phyloP scores from a whole-genome alignment of 192 early-diverging fungal species.

The Phlyctochytrium bullatum region DNA sequence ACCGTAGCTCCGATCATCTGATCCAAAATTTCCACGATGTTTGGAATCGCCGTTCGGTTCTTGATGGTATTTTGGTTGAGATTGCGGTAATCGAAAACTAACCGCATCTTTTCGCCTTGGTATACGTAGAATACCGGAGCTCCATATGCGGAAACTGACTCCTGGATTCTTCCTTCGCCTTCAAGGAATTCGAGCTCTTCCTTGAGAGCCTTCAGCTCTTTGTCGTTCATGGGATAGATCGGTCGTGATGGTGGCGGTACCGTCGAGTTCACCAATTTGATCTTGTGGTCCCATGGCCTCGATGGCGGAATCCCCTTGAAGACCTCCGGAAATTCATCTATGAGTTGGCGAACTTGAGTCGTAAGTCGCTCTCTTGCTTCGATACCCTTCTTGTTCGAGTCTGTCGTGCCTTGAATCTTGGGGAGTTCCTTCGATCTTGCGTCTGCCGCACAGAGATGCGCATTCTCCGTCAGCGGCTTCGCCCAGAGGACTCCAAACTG shows the following conservation, averaged over 20 bases:
- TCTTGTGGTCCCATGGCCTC: conserved; percentile 1
- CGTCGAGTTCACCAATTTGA: background rate
- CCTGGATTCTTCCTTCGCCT: conserved; percentile 1
- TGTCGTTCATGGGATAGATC: conserved; percentile 12
- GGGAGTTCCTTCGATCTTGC: too few relatives aligned
- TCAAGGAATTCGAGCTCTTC: conserved; percentile 15
- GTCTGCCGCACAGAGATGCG: too few relatives aligned
- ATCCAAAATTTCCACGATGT: conserved; percentile 33
- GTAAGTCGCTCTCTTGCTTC: background rate
- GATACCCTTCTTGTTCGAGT: background rate
- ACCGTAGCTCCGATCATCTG: conserved; percentile 1
- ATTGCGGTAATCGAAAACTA: conserved; percentile 15
- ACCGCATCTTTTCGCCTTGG: conserved; percentile 16
- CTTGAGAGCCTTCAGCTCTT: conserved; percentile 11
- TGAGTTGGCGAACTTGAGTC: conserved; percentile 7
- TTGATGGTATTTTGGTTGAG: conserved; percentile 39
- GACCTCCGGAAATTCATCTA: conserved; percentile 11
- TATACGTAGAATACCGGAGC: conserved; percentile 21
- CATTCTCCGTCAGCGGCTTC: too few relatives aligned
- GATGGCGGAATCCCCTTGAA: conserved; percentile 20
- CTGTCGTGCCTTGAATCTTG: too few relatives aligned
- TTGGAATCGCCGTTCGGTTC: conserved; percentile 34
- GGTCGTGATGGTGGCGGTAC: background rate
- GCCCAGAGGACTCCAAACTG: too few relatives aligned
- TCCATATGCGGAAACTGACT: conserved; percentile 16